Evolutionary conservation across 1,139 yeast genomes (phyloP), one percentile per base, ranked within the genome.

Genomic region (Yamadazyma blattariae): DNA sequence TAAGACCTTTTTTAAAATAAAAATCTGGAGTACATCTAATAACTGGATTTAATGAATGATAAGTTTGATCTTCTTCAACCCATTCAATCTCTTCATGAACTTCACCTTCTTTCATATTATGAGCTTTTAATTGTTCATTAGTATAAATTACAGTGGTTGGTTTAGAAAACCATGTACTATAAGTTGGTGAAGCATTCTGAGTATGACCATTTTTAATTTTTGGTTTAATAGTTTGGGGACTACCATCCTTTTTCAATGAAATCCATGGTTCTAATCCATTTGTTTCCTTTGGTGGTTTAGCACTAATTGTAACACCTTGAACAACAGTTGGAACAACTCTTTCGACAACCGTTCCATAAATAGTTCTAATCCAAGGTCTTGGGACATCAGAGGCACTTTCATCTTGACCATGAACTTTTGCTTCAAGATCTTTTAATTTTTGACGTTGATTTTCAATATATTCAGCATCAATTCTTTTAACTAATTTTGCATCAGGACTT

Each of bases 11-110:
- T 47, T 72, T 74, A 51, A 67, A 70, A 54, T 84, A 88, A 32
- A 72, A 59, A 35, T 82, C 83, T 1, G 96, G 96, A 3, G 90
- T 84, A 61, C 96, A 88, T 59, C 96, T 72, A 50, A 86, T 74
- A 37, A 88, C 58, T 0, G 96, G 96, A 50, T 81, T 84, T 52
- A 88, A 68, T 16, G 71, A 61, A 29, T 77, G 81, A 50, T 85
- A 82, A 1, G 85, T 74, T 13, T 72, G 68, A 56, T 85, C 94
- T 54, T 86, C 95, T 4, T 77, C 80, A 15, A 74, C 53, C 50
- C 59, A 70, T 29, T 60, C 51, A 29, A 74, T 79, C 44, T 85
- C 87, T 37, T 67, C 72, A 48, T 71, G 74, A 1, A 61, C 52
- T 26, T 79, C 82, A 44, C 66, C 80, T 1, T 74, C 77, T 12